phyloP scores from a whole-genome alignment of 1,284 basidiomycete genomes.

The Tilletia horrida region DNA sequence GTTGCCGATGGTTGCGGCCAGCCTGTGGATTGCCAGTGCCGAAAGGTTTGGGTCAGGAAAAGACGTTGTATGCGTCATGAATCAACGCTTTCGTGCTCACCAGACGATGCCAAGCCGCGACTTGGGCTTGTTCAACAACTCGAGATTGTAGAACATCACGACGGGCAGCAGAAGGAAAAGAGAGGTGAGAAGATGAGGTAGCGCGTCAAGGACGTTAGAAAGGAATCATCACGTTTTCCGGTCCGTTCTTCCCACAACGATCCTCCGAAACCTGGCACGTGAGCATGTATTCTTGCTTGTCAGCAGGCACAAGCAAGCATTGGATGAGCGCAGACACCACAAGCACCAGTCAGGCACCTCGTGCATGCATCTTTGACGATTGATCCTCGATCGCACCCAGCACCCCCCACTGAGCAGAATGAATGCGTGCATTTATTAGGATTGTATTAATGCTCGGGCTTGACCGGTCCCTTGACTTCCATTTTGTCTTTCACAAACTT shows the following conservation, averaged over 20 bases:
- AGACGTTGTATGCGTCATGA: background rate
- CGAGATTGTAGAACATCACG: constrained; percentile 19
- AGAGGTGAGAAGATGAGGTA: background rate
- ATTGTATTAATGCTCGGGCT: background rate
- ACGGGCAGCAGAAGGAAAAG: background rate
- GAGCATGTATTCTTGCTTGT: no score
- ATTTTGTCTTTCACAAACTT: background rate
- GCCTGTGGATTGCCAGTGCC: constrained; percentile 20
- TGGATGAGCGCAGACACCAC: no score
- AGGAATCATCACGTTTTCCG: no score
- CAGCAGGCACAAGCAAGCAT: no score
- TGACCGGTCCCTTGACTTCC: constrained; percentile 13
- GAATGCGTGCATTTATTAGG: background rate
- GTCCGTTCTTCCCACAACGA: no score
- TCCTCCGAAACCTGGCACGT: no score
- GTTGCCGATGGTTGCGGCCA: constrained; percentile 42
- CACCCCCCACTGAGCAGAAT: no score
- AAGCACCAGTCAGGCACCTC: no score
- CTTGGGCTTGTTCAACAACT: constrained; percentile 36
- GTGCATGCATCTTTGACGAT: no score
- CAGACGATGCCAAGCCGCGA: constrained; percentile 44
- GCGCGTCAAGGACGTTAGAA: no score
- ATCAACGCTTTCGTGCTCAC: constrained; percentile 19
- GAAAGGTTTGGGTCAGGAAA: background rate
- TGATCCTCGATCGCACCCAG: no score